Evolutionary conservation across 2,329 filamentous ascomycete species (phyloP).

Genomic region (Microsporum ferrugineum): DNA sequence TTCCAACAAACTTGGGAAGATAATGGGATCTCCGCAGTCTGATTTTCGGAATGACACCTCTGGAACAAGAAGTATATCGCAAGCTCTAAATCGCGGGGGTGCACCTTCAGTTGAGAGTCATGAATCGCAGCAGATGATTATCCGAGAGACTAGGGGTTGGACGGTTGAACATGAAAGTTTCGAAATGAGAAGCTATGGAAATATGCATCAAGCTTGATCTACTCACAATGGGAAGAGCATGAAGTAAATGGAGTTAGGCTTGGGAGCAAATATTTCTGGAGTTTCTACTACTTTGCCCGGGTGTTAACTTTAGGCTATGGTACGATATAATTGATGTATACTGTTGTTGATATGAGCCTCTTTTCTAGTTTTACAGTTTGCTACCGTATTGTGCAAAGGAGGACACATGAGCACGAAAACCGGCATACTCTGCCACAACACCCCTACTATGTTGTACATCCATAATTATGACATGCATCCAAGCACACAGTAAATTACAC

Average conservation of each 20-base stretch:
- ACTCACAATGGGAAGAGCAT: neutral
- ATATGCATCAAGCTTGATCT: neutral
- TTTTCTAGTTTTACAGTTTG: neutral
- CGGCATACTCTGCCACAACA: too few species aligned
- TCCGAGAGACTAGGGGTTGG: conserved; percentile 16
- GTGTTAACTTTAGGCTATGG: neutral
- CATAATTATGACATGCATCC: neutral
- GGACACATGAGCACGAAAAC: too few species aligned
- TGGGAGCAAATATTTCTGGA: neutral
- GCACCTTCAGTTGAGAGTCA: conserved; percentile 7
- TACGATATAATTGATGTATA: neutral
- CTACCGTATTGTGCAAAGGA: too few species aligned
- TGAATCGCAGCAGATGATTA: conserved; percentile 15
- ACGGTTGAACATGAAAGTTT: conserved; percentile 10
- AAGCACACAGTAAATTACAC: neutral
- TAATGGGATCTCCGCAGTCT: neutral
- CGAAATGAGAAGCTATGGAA: conserved; percentile 3
- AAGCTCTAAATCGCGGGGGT: neutral
- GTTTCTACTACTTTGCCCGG: neutral
- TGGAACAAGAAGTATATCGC: neutral
- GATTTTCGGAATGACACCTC: neutral
- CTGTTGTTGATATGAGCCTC: neutral
- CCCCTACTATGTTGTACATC: too few species aligned
- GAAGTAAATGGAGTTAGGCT: neutral
- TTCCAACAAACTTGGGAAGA: neutral